These are phyloP conservation scores for Calonectria pauciramosa DNA, from an alignment of 2,329 filamentous ascomycete genomes.

Conservation along the genomic window DNA sequence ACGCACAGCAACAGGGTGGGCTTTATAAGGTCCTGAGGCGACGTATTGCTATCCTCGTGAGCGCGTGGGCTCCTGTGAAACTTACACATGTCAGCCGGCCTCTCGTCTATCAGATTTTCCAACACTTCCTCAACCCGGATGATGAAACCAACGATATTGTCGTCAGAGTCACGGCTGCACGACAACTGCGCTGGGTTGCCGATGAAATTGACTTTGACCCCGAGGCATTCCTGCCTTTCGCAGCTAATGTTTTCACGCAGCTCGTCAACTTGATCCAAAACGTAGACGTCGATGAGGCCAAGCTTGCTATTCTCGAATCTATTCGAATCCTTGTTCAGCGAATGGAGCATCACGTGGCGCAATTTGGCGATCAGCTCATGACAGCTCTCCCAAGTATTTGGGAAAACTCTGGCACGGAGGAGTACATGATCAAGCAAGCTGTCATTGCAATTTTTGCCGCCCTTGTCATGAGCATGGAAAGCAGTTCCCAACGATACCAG, in stretches of 20 bases:
- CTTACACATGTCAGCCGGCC: conserved; percentile 76
- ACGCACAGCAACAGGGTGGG: conserved; percentile 75
- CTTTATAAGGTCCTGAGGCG: conserved; percentile 87
- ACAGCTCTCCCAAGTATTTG: conserved; percentile 84
- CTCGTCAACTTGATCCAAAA: conserved; percentile 85
- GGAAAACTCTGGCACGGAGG: conserved; percentile 83
- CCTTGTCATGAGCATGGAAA: conserved; percentile 87
- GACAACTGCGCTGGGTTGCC: conserved; percentile 83
- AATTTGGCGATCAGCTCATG: conserved; percentile 85
- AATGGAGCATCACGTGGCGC: conserved; percentile 79
- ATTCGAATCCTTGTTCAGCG: conserved; percentile 84
- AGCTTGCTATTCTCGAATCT: conserved; percentile 90
- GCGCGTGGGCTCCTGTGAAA: conserved; percentile 89
- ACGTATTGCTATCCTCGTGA: conserved; percentile 88
- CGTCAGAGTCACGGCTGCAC: conserved; percentile 90
- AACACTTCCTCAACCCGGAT: conserved; percentile 83
- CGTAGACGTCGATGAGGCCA: conserved; percentile 87
- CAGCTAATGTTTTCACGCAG: conserved; percentile 78
- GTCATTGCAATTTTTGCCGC: conserved; percentile 89
- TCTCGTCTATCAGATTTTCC: conserved; percentile 89
- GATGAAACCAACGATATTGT: conserved; percentile 91
- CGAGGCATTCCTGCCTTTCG: conserved; percentile 82
- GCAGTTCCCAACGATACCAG: conserved; percentile 83
- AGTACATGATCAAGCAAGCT: conserved; percentile 93
- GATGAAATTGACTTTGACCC: conserved; percentile 88